These are phyloP conservation scores for Scheffersomyces quercinus DNA, from an alignment of 1,139 yeast genomes.

Conservation along the genomic window DNA sequence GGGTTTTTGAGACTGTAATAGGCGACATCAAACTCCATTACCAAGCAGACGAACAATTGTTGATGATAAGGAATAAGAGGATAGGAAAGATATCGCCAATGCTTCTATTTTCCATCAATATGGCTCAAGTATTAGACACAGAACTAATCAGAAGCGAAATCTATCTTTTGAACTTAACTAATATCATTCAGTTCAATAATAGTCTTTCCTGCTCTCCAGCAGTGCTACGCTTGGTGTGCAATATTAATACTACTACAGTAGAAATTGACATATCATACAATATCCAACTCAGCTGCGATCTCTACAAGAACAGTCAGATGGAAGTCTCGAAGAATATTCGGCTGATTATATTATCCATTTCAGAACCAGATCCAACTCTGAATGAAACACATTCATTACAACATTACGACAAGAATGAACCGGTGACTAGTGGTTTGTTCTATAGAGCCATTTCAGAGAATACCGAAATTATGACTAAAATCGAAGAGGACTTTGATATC, in stretches of 20 bases:
- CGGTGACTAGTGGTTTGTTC: constrained; percentile 17
- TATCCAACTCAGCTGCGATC: constrained; percentile 8
- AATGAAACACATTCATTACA: not conserved
- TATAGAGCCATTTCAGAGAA: constrained; percentile 36
- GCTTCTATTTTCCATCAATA: constrained; percentile 5
- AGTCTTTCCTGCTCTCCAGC: constrained; percentile 9
- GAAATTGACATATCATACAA: constrained; percentile 7
- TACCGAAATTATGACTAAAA: constrained; percentile 24
- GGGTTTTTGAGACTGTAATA: constrained; percentile 3
- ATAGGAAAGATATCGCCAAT: constrained; percentile 4
- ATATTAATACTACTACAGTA: constrained; percentile 3
- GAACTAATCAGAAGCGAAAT: constrained; percentile 6
- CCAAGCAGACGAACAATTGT: not conserved
- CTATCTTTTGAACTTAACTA: constrained; percentile 9
- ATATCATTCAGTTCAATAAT: constrained; percentile 10
- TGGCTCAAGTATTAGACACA: not conserved
- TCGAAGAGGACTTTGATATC: constrained; percentile 28
- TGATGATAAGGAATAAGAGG: constrained; percentile 11
- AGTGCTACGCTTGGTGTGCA: constrained; percentile 5
- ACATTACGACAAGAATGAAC: not conserved
- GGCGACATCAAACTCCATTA: constrained; percentile 11
- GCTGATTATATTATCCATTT: not conserved
- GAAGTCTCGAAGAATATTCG: constrained; percentile 8
- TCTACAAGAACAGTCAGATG: constrained; percentile 10
- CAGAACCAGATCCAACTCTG: not conserved